Evolutionary conservation across 2,329 filamentous ascomycete species (phyloP).

Genomic region (Hymenoscyphus occultus): DNA sequence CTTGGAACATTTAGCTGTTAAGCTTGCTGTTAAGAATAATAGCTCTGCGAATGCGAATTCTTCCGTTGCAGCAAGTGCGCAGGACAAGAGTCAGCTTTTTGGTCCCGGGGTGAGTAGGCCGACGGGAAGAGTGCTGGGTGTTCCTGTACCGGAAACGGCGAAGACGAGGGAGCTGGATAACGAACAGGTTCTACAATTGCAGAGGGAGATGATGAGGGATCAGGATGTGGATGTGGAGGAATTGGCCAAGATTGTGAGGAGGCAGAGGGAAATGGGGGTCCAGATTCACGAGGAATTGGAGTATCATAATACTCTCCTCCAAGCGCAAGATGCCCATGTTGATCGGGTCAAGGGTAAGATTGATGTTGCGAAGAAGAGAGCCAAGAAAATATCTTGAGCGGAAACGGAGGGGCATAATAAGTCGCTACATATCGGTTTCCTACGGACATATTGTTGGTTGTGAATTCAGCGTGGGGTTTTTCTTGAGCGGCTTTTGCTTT

Average conservation of each 20-base stretch:
- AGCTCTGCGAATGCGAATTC: slow-evolving; percentile 14
- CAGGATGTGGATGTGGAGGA: slow-evolving; percentile 72
- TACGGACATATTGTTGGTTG: neutral
- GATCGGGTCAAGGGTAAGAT: slow-evolving; percentile 67
- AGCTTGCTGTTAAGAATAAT: slow-evolving; percentile 47
- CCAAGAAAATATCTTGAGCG: slow-evolving; percentile 55
- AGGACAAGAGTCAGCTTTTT: slow-evolving; percentile 48
- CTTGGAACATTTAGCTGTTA: slow-evolving; percentile 69
- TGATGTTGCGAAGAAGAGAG: slow-evolving; percentile 68
- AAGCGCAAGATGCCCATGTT: slow-evolving; percentile 62
- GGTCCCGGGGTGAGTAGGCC: slow-evolving; percentile 38
- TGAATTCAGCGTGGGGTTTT: neutral
- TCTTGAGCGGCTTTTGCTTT: neutral
- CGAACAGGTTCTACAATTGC: slow-evolving; percentile 67
- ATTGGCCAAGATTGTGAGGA: slow-evolving; percentile 64
- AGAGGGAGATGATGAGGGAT: slow-evolving; percentile 69
- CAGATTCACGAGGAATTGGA: slow-evolving; percentile 72
- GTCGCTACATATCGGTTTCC: neutral
- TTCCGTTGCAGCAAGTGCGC: slow-evolving; percentile 29
- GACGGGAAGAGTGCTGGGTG: slow-evolving; percentile 67
- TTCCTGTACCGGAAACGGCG: slow-evolving; percentile 70
- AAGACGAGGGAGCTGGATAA: slow-evolving; percentile 77
- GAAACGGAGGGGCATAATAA: neutral
- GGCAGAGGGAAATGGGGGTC: slow-evolving; percentile 75
- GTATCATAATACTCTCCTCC: slow-evolving; percentile 68